Evolutionary conservation across 108 stramenopile species (phyloP), one percentile per base, ranked within the genome.

Genomic region (Pseudonitzschia multistriata): DNA sequence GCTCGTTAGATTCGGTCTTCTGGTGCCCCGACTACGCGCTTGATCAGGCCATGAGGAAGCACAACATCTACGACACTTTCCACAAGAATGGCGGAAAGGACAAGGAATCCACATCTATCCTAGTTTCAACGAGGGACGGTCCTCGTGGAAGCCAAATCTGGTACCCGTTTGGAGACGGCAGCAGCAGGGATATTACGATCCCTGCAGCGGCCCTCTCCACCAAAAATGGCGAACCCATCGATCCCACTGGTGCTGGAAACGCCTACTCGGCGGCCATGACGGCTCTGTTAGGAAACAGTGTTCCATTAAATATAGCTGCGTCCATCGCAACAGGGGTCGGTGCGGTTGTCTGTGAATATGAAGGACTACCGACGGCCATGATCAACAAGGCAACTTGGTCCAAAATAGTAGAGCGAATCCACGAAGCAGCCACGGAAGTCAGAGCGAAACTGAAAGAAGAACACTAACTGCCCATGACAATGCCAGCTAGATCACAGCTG

Each of bases 171-270:
- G 36, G 14, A 37, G 3, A 4, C 4, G 47, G n/a, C 24, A 4
- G 24, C 21, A 52, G 25, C 50, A 25, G 25, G 8, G 22, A 52
- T 24, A 53, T 45, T 1, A 3, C 24, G 22, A 19, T 81, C 13
- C 78, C 80, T 1, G 40, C 82, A 0, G 80, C 85, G 8, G 70
- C 71, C 37, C 62, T 86, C n/a, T 22, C 29, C 22, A 83, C 85
- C 15, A 6, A 49, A 1, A 53, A 85, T 56, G 73, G 71, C 31
- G 31, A 35, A 37, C 80, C 78, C 21, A 49, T 81, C 37, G 81
- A 86, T 34, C 85, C 85, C 0, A 83, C 85, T 21, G 85, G 85
- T 10, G 85, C 85, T 15, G 85, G 80, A 29, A 86, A 86, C 68
- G 82, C 82, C 0, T 86, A 79, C 52, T 74, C 85, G 13, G 80